A percentile compares a stretch with the other conserved stretches of the same genome.
Conservation (phyloP, 352 stramenopile genomes). For the Phytophthora chlamydospora region DNA sequence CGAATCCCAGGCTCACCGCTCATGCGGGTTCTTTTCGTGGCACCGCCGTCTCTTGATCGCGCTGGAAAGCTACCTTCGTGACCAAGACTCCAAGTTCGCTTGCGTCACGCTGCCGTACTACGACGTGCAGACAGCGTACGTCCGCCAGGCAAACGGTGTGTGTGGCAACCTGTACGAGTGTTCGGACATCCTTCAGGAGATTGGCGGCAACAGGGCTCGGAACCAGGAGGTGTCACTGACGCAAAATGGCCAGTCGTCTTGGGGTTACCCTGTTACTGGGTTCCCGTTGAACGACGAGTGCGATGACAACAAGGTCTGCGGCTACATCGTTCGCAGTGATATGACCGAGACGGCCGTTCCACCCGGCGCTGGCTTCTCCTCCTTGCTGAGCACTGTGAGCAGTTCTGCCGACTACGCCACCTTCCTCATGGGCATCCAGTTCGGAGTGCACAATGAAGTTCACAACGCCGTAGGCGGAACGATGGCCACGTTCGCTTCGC, state of each 20-base stretch:
- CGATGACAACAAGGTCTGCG: conserved; percentile 41
- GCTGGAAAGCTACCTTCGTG: conserved; percentile 59
- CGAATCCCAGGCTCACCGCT: conserved; percentile 48
- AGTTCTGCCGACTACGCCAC: conserved; percentile 52
- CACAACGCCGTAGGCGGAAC: conserved; percentile 50
- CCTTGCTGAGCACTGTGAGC: conserved; percentile 45
- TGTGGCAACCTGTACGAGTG: conserved; percentile 58
- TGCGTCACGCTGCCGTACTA: conserved; percentile 73
- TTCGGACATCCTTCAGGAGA: conserved; percentile 50
- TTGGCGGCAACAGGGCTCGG: conserved; percentile 38
- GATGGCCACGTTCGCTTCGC: conserved; percentile 53
- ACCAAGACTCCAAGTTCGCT: conserved; percentile 47
- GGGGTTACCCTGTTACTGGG: conserved; percentile 31
- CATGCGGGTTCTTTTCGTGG: conserved; percentile 66
- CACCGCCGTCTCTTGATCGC: conserved; percentile 60
- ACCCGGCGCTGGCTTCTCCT: conserved; percentile 41
- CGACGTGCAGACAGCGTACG: conserved; percentile 65
- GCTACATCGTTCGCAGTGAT: conserved; percentile 41
- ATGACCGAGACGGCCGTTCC: conserved; percentile 38
- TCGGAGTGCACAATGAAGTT: conserved; percentile 60
- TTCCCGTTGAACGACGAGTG: conserved; percentile 34
- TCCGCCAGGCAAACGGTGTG: conserved; percentile 37
- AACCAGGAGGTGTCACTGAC: conserved; percentile 10
- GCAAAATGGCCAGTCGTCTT: conserved; percentile 34
- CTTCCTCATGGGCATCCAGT: conserved; percentile 61